Evolutionary conservation across 345 rosid species (phyloP).

Genomic region (Brassica nigra): DNA sequence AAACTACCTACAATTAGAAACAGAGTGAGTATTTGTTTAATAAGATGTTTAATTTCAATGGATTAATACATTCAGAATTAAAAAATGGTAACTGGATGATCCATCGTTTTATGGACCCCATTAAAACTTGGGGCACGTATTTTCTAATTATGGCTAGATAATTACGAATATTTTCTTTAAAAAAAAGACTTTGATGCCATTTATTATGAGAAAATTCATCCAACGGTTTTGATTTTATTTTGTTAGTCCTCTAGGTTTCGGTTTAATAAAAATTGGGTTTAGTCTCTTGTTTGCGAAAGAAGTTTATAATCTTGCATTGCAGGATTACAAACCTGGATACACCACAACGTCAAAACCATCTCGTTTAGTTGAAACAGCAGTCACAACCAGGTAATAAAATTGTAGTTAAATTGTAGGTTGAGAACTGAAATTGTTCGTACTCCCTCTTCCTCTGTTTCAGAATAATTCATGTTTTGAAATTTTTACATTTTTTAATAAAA

Average conservation of each 20-base stretch:
- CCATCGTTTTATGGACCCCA: constrained; percentile 30
- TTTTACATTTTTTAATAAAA: no score
- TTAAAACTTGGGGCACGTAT: constrained; percentile 14
- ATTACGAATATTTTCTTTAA: background rate
- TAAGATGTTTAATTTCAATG: background rate
- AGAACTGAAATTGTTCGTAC: background rate
- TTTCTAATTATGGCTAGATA: background rate
- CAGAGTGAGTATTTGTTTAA: no score
- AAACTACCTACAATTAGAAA: no score
- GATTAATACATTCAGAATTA: constrained; percentile 13
- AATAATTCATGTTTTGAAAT: no score
- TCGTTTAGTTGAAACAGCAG: constrained; percentile 50
- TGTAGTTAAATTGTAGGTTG: background rate
- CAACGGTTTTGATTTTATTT: background rate
- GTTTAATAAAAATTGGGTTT: background rate
- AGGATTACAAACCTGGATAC: constrained; percentile 78
- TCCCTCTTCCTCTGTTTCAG: no score
- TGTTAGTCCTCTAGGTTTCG: background rate
- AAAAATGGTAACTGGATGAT: constrained; percentile 18
- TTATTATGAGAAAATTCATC: background rate
- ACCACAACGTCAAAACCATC: constrained; percentile 64
- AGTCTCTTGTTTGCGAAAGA: background rate
- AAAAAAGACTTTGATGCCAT: background rate
- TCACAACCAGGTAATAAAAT: constrained; percentile 57
- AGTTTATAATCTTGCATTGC: constrained; percentile 27